These are phyloP conservation scores for Solanum gandarillasii DNA, from an alignment of 257 asterid species.

Conservation along the genomic window DNA sequence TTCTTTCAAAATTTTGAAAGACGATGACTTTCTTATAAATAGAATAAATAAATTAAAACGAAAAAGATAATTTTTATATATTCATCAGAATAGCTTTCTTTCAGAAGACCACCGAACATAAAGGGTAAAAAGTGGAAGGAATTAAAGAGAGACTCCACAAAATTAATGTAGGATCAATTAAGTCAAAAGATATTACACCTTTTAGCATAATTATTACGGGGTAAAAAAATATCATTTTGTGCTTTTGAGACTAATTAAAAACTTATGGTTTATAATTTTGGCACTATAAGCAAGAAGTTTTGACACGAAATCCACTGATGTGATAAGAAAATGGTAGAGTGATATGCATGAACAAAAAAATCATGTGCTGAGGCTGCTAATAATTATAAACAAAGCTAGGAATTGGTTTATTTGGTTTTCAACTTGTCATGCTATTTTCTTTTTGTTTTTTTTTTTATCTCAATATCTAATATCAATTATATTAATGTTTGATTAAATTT, in stretches of 20 bases:
- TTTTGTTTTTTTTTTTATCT: too few relatives aligned
- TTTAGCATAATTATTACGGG: not conserved
- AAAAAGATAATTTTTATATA: not conserved
- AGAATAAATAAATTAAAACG: too few relatives aligned
- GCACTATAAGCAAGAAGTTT: not conserved
- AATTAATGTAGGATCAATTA: not conserved
- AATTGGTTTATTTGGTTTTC: not conserved
- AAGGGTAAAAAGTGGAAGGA: not conserved
- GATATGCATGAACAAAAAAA: not conserved
- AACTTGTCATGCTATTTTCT: not conserved
- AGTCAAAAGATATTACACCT: not conserved
- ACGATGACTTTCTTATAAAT: too few relatives aligned
- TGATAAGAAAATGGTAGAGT: not conserved
- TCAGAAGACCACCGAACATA: not conserved
- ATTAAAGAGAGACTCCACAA: not conserved
- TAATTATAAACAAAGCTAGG: not conserved
- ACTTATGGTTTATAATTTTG: not conserved
- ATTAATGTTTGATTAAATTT: too few relatives aligned
- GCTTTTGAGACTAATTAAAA: not conserved
- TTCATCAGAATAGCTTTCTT: not conserved
- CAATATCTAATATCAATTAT: fast-evolving
- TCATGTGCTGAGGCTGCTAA: not conserved
- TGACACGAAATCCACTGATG: not conserved
- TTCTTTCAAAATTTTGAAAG: not conserved
- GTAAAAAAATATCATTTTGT: not conserved